A percentile compares a stretch with the other conserved stretches of the same genome.
Evolutionary conservation across 2,329 filamentous ascomycete species (phyloP).

Genomic region (Colletotrichum sp.): DNA sequence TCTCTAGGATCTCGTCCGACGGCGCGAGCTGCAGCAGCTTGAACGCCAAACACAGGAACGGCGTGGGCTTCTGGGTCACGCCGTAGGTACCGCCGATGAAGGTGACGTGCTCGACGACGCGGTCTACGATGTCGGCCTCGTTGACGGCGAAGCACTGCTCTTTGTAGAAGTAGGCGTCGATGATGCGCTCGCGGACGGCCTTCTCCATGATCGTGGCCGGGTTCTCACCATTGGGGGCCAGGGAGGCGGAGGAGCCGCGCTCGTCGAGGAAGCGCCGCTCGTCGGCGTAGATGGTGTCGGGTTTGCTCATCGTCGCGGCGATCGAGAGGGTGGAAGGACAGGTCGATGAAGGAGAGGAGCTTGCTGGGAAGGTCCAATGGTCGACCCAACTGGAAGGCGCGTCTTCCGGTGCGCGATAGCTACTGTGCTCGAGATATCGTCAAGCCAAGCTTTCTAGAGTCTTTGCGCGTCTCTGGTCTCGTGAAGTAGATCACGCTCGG

Average conservation of each 20-base stretch:
- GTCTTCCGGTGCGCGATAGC: not conserved
- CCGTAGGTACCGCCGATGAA: slow-evolving; percentile 92
- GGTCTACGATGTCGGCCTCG: slow-evolving; percentile 81
- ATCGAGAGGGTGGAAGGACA: slow-evolving; percentile 3
- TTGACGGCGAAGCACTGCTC: slow-evolving; percentile 98
- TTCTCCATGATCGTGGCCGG: slow-evolving; percentile 97
- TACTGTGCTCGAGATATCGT: not conserved
- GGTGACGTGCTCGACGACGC: slow-evolving; percentile 80
- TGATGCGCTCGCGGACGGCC: slow-evolving; percentile 92
- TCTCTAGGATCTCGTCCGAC: slow-evolving; percentile 75
- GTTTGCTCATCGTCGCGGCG: slow-evolving; percentile 37
- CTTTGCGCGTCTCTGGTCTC: not conserved
- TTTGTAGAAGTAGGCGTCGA: slow-evolving; percentile 97
- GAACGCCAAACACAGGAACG: slow-evolving; percentile 93
- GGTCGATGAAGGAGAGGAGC: not conserved
- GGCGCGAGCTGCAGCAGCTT: slow-evolving; percentile 92
- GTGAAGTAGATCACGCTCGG: slow-evolving; percentile 1
- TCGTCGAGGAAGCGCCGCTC: slow-evolving; percentile 86
- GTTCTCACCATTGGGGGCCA: slow-evolving; percentile 88
- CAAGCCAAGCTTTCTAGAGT: not conserved
- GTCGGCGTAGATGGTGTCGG: slow-evolving; percentile 74
- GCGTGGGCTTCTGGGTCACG: slow-evolving; percentile 81
- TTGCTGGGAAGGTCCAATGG: not conserved
- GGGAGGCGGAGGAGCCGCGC: slow-evolving; percentile 76
- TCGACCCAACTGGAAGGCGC: not conserved